These are phyloP conservation scores for Aspergillus neoniger DNA, from an alignment of 2,329 filamentous ascomycete species.

Conservation along the genomic window DNA sequence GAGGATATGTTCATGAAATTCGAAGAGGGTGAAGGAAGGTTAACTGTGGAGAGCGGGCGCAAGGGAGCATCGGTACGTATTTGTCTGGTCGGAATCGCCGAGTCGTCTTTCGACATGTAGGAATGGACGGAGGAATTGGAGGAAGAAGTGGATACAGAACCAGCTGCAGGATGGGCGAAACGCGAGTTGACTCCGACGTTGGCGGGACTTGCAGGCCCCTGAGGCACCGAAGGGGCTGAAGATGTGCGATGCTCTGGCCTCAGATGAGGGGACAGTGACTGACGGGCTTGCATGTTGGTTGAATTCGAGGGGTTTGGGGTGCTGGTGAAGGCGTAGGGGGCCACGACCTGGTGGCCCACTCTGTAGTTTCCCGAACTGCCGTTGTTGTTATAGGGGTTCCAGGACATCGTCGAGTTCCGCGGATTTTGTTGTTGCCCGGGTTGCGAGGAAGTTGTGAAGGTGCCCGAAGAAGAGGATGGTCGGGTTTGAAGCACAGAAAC, in stretches of 20 bases:
- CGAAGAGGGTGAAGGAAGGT: slow-evolving; percentile 55
- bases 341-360: slow-evolving; percentile 61
- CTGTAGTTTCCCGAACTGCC: slow-evolving; percentile 48
- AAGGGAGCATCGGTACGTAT: slow-evolving; percentile 38
- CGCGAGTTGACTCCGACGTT: slow-evolving; percentile 35
- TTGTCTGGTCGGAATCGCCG: slow-evolving; percentile 44
- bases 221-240: slow-evolving; percentile 54
- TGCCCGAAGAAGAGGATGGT: slow-evolving; percentile 64
- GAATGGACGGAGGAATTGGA: slow-evolving; percentile 51
- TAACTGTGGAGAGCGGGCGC: slow-evolving; percentile 51
- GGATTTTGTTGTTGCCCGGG: slow-evolving; percentile 42
- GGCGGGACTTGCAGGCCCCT: slow-evolving; percentile 35
- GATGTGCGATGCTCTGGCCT: slow-evolving; percentile 58
- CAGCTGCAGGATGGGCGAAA: slow-evolving; percentile 51
- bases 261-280: slow-evolving; percentile 56
- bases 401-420: slow-evolving; percentile 43
- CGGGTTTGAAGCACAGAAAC: slow-evolving; percentile 75
- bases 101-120: slow-evolving; percentile 53
- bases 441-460: slow-evolving; percentile 48
- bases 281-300: slow-evolving; percentile 54
- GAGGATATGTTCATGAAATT: slow-evolving; percentile 52
- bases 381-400: slow-evolving; percentile 44
- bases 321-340: slow-evolving; percentile 74
- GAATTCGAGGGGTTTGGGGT: slow-evolving; percentile 65
- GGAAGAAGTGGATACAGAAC: slow-evolving; percentile 56